Conservation (phyloP, 805 yeast genomes). For the Ogataea degrootiae region DNA sequence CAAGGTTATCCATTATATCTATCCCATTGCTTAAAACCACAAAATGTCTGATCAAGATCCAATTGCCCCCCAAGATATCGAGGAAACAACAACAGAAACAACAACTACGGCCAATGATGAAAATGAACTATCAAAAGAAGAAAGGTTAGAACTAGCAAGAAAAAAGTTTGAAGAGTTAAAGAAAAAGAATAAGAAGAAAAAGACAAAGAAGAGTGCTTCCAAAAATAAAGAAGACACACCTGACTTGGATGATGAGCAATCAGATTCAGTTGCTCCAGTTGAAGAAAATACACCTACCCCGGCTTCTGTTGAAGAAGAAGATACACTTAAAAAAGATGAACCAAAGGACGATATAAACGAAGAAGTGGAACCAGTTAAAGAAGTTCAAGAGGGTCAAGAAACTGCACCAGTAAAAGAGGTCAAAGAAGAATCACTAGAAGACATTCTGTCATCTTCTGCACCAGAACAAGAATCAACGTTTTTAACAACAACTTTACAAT, state of each 20-base stretch:
- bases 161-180: slow-evolving; percentile 32
- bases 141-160: slow-evolving; percentile 32
- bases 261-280: no score
- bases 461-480: slow-evolving; percentile 21
- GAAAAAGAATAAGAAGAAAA: slow-evolving; percentile 25
- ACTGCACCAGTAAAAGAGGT: slow-evolving; percentile 1
- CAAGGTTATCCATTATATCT: no score
- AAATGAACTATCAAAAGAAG: slow-evolving; percentile 29
- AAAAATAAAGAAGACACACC: slow-evolving; percentile 4
- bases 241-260: slow-evolving; percentile 1
- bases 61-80: no score
- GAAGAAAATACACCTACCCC: slow-evolving; percentile 2
- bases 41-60: no score
- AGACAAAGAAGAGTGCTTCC: slow-evolving; percentile 13
- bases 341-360: not conserved
- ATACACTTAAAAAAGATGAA: slow-evolving; percentile 1
- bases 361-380: not conserved
- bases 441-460: slow-evolving; percentile 10
- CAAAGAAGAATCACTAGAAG: slow-evolving; percentile 11
- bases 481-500: slow-evolving; percentile 24
- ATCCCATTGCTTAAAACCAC: no score
- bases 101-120: slow-evolving; percentile 3
- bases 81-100: not conserved
- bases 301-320: slow-evolving; percentile 1
- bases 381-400: not conserved